Conservation (phyloP, 805 yeast species). For the Ogataea methylovora region DNA sequence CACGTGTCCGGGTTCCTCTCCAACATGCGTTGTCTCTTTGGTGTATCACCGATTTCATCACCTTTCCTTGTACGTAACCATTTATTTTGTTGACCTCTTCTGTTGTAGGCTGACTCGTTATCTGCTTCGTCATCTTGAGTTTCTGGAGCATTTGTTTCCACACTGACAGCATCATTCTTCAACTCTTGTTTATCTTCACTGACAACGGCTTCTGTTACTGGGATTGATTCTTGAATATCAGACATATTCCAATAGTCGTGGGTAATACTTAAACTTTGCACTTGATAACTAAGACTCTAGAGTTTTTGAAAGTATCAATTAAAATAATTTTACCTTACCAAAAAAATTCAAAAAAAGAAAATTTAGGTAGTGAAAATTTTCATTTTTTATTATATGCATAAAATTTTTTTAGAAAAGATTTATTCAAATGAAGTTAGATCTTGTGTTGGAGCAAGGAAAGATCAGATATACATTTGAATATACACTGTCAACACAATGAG, state of each 20-base stretch:
- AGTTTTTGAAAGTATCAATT: too few relatives aligned
- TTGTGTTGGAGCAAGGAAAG: neutral
- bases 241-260: too few relatives aligned
- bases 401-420: too few relatives aligned
- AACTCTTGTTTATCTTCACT: neutral
- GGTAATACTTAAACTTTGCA: too few relatives aligned
- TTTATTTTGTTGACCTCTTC: slow-evolving; percentile 6
- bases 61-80: slow-evolving; percentile 21
- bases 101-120: slow-evolving; percentile 3
- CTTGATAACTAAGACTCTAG: too few relatives aligned
- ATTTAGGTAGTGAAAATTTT: slow-evolving; percentile 1
- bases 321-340: too few relatives aligned
- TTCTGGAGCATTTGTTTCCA: neutral
- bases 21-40: slow-evolving; percentile 22
- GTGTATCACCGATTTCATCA: slow-evolving; percentile 17
- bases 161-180: neutral
- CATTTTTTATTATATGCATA: too few relatives aligned
- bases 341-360: neutral
- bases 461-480: neutral
- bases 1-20: slow-evolving; percentile 38
- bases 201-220: neutral
- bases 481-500: too few relatives aligned
- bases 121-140: slow-evolving; percentile 1
- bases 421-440: too few relatives aligned
- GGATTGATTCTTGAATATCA: neutral